Evolutionary conservation across 495 filamentous ascomycete genomes (phyloP).

Genomic region (Penicillium lividum): DNA sequence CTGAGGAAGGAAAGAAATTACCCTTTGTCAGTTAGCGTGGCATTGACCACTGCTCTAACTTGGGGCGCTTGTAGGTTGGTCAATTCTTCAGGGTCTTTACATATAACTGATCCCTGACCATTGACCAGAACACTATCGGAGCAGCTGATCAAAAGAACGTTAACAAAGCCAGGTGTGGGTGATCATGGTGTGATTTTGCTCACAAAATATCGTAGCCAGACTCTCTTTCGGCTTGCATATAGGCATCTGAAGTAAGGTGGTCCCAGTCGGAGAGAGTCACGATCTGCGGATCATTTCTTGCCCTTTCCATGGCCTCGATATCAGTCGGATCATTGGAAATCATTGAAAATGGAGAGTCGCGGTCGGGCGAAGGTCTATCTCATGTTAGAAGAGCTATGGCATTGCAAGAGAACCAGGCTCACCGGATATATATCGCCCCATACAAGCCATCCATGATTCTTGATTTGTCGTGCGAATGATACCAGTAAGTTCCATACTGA

Average conservation of each 20-base stretch:
- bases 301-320: conserved; percentile 40
- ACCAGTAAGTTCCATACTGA: conserved; percentile 52
- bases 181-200: not conserved
- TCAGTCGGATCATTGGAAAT: conserved; percentile 37
- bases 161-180: not conserved
- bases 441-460: conserved; percentile 55
- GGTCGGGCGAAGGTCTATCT: conserved; percentile 30
- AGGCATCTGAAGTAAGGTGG: conserved; percentile 49
- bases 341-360: conserved; percentile 37
- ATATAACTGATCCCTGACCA: conserved; percentile 51
- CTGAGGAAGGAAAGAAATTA: conserved; percentile 11
- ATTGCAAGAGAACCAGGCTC: not conserved
- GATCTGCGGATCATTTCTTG: conserved; percentile 38
- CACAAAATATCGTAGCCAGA: conserved; percentile 45
- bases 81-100: conserved; percentile 36
- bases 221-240: conserved; percentile 33
- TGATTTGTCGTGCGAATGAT: conserved; percentile 52
- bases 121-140: conserved; percentile 55
- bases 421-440: conserved; percentile 44
- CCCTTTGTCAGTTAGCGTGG: conserved; percentile 48
- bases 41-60: conserved; percentile 25
- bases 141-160: conserved; percentile 23
- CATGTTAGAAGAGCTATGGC: not conserved
- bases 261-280: conserved; percentile 53
- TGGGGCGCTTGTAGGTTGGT: conserved; percentile 30